These are phyloP conservation scores for Lagenaria siceraria DNA, from an alignment of 306 rosid genomes.

Conservation along the genomic window DNA sequence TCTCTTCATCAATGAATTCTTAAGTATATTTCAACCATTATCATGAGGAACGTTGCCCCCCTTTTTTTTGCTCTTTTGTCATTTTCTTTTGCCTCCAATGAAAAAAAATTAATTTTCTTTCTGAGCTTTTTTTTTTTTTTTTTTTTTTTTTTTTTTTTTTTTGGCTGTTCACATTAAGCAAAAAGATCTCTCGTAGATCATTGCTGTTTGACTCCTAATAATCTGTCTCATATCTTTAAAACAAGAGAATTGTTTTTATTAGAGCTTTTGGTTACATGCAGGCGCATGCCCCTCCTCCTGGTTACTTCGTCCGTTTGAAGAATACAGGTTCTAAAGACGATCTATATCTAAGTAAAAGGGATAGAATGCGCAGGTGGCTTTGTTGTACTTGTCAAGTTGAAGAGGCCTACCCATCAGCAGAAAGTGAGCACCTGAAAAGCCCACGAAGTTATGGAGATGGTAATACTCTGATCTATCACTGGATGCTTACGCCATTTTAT, in stretches of 20 bases:
- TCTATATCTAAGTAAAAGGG: constrained; percentile 35
- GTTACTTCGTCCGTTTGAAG: constrained; percentile 38
- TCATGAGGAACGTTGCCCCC: not conserved
- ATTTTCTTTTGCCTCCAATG: not conserved
- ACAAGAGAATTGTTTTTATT: not conserved
- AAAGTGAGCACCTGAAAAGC: constrained; percentile 54
- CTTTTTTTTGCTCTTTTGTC: not conserved
- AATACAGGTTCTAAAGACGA: constrained; percentile 29
- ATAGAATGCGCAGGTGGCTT: constrained; percentile 63
- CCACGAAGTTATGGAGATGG: constrained; percentile 47
- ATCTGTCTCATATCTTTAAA: not conserved
- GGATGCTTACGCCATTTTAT: not conserved
- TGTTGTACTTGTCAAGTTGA: constrained; percentile 56
- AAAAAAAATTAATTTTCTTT: not conserved
- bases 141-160: too few relatives aligned
- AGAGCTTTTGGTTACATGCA: constrained; percentile 15
- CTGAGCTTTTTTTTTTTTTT: too few relatives aligned
- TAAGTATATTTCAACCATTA: not conserved
- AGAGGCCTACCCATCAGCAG: constrained; percentile 44
- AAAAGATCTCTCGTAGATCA: not conserved
- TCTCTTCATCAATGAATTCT: not conserved
- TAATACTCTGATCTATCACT: constrained; percentile 11
- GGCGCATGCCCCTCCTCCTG: constrained; percentile 49
- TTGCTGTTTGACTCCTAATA: not conserved
- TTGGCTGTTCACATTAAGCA: not conserved